phyloP scores from a whole-genome alignment of 2,329 filamentous ascomycete genomes.

The Paraconiothyrium sp. region DNA sequence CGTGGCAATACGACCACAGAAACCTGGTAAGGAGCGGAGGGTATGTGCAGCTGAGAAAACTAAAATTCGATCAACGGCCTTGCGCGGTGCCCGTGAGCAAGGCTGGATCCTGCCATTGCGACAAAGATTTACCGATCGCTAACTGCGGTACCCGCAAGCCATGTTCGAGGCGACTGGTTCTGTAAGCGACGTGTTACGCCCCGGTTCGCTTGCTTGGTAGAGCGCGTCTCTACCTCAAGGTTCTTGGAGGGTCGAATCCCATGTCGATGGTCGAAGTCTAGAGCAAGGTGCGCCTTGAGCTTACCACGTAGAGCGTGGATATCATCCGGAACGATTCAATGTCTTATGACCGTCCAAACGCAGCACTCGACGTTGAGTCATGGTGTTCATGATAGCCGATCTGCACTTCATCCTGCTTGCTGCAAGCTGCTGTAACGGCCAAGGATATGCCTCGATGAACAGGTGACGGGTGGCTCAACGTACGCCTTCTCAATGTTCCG shows the following conservation, averaged over 20 bases:
- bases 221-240: neutral
- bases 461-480: neutral
- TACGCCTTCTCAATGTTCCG: constrained; percentile 1
- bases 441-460: constrained; percentile 9
- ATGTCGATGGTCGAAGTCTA: neutral
- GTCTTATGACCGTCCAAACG: neutral
- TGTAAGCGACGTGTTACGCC: constrained; percentile 8
- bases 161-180: constrained; percentile 1
- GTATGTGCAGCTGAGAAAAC: neutral
- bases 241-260: neutral
- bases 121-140: constrained; percentile 12
- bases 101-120: neutral
- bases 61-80: neutral
- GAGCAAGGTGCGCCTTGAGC: neutral
- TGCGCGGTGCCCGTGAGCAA: constrained; percentile 4
- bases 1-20: neutral
- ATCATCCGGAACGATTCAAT: constrained; percentile 1
- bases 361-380: constrained; percentile 2
- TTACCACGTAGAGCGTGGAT: neutral
- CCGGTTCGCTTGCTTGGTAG: neutral
- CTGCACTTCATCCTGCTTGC: constrained; percentile 4
- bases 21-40: neutral
- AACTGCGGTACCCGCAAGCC: constrained; percentile 4
- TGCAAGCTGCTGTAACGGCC: constrained; percentile 10
- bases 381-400: neutral